A percentile compares a stretch with the other conserved stretches of the same genome.
These are phyloP conservation scores for Gracilaria caudata DNA, from an alignment of 23 red algal species.

Conservation along the genomic window DNA sequence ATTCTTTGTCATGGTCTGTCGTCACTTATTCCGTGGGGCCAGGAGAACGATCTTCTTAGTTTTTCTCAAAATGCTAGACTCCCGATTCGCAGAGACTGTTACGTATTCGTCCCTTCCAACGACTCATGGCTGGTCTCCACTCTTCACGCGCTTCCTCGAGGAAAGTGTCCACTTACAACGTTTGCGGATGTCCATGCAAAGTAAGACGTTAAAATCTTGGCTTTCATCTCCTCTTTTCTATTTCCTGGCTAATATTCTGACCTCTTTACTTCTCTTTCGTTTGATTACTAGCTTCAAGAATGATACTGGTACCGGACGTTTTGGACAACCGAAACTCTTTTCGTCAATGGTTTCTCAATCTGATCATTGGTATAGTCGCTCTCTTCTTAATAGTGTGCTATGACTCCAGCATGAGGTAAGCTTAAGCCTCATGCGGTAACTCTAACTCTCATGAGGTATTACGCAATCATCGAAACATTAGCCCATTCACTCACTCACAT, in stretches of 20 bases:
- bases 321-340: not conserved
- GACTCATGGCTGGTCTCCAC: not conserved
- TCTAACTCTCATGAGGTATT: not conserved
- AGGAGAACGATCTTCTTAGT: no score
- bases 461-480: no score
- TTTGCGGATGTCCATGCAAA: not conserved
- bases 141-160: not conserved
- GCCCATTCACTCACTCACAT: no score
- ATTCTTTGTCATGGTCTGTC: no score
- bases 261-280: not conserved
- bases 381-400: conserved; percentile 35
- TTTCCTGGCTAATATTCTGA: not conserved
- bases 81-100: not conserved
- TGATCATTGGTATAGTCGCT: conserved; percentile 28
- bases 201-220: not conserved
- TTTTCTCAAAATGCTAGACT: conserved; percentile 34
- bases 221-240: not conserved
- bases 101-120: not conserved
- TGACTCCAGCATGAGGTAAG: conserved; percentile 40
- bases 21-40: no score
- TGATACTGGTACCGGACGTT: not conserved
- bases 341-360: conserved; percentile 53
- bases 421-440: not conserved
- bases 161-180: not conserved
- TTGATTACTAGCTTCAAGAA: not conserved